Evolutionary conservation across 2,329 filamentous ascomycete genomes (phyloP).

Genomic region (Pleurostoma richardsiae): DNA sequence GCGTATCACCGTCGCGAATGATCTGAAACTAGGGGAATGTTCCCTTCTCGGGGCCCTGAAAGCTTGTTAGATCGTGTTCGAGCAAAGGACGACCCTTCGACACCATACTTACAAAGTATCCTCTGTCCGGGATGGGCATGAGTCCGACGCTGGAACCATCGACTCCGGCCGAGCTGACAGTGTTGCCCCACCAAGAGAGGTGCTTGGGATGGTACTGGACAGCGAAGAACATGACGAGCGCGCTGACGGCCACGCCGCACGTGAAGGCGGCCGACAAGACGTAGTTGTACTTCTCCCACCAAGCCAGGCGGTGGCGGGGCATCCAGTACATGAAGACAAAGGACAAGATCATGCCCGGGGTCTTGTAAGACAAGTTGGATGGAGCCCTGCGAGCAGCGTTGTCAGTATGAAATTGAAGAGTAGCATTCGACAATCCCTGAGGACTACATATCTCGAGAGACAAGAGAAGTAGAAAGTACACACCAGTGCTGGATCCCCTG

Average conservation of each 20-base stretch:
- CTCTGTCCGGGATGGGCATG: slow-evolving; percentile 12
- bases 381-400: slow-evolving; percentile 16
- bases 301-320: slow-evolving; percentile 28
- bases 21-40: no score
- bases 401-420: no score
- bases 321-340: slow-evolving; percentile 39
- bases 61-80: no score
- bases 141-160: slow-evolving; percentile 12
- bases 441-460: no score
- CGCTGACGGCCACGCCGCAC: slow-evolving; percentile 29
- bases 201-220: slow-evolving; percentile 24
- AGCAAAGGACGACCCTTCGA: no score
- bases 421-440: no score
- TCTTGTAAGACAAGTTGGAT: slow-evolving; percentile 36
- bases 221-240: slow-evolving; percentile 32
- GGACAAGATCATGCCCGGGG: slow-evolving; percentile 32
- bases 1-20: no score
- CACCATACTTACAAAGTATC: slow-evolving; percentile 12
- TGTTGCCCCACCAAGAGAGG: slow-evolving; percentile 34
- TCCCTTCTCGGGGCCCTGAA: no score
- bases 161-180: slow-evolving; percentile 23
- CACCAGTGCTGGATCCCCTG: slow-evolving; percentile 35
- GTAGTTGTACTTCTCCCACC: slow-evolving; percentile 38
- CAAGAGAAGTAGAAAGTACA: no score
- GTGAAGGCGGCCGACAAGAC: slow-evolving; percentile 29